Base-by-base conservation (phyloP, 2,329 filamentous ascomycete genomes). In the Pseudopithomyces chartarum region DNA sequence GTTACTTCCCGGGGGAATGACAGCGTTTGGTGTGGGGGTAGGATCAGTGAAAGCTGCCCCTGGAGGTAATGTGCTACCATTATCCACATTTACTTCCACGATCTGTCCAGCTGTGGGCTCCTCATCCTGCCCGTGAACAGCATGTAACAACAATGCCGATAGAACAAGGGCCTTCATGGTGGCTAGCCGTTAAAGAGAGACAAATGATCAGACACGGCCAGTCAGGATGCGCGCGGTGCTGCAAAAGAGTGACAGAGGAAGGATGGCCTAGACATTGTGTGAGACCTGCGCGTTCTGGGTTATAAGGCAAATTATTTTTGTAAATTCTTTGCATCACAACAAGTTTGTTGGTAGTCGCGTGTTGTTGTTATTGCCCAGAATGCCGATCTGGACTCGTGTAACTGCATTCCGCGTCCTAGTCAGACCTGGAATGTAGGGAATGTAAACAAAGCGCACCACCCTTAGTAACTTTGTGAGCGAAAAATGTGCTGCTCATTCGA, bases 301-400 rank as follows among this genome's bases (percentile, higher is more conserved):
- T 67, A 67, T 67, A 67, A 43, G n/a, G 10, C 26, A 19, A 17
- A 47, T 38, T 47, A n/a, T 22, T 19, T 17, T 52, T 61, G 51
- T 58, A 59, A 62, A 64, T 64, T 67, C 59, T 62, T 61, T 29
- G 19, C 36, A 67, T 62, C 62, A 67, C 58, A 67, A 65, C 64
- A 65, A 65, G 8, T 5, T 29, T n/a, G n/a, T n/a, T n/a, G n/a
- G n/a, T n/a, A n/a, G n/a, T n/a, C n/a, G 26, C 26, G 26, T 5
- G 26, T 29, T 5, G 26, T 29, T 29, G 26, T 8, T 8, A 8
- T 29, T 29, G 4, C 26, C 26, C 4, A 29, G 26, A 29, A 29
- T 29, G 26, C 26, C 8, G 26, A 29, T 29, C 8, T 8, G 26
- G 8, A 5, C 26, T 4, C 8, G 26, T 8, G 26, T 29, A 29